Base-by-base conservation (phyloP, 805 yeast species). In the Diddensiella santjacobensis region DNA sequence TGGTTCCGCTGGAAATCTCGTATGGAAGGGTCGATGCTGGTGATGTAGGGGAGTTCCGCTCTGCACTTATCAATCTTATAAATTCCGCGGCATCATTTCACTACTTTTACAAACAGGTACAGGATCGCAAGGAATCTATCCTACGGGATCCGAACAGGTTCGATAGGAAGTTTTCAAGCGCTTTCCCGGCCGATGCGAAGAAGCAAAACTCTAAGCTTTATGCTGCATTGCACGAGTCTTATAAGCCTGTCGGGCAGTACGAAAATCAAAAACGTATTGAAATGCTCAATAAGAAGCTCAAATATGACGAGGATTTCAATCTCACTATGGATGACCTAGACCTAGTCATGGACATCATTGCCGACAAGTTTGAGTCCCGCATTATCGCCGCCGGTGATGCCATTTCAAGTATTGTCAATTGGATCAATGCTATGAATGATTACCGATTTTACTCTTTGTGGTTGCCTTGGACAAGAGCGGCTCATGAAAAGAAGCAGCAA, bases 371-470 rank as follows among this genome's bases (percentile, higher is more conserved):
- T 31, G 13, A 17, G 20, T 24, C 20, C 6, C 6, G 22, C 2
- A 38, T 50, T 18, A 13, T 17, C 3, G 47, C 1, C 35, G 58
- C 3, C 48, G 33, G 47, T 13, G 55, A 50, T 4, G 49, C 57
- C 1, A 31, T 59, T 15, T 47, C 38, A 2, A 37, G 39, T 2
- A 42, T 52, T 4, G 44, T 49, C 1, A 17, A 24, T 2, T 62
- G 65, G 65, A 40, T 61, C 4, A 46, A 52, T 1, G 56, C 51
- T 8, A 59, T 62, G 4, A 58, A 60, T 43, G 45, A 49, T 6
- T 58, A 30, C 37, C 49, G 65, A n/a, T 13, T 48, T 3, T 47
- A 47, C 17, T 38, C 56, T 1, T 39, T 48, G 3, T 3, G 57
- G 31, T 46, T 50, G 48, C 47, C 29, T 26, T 26, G 31, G 31